These are phyloP conservation scores for Hirschfeldia incana DNA, from an alignment of 345 rosid genomes.

Conservation along the genomic window DNA sequence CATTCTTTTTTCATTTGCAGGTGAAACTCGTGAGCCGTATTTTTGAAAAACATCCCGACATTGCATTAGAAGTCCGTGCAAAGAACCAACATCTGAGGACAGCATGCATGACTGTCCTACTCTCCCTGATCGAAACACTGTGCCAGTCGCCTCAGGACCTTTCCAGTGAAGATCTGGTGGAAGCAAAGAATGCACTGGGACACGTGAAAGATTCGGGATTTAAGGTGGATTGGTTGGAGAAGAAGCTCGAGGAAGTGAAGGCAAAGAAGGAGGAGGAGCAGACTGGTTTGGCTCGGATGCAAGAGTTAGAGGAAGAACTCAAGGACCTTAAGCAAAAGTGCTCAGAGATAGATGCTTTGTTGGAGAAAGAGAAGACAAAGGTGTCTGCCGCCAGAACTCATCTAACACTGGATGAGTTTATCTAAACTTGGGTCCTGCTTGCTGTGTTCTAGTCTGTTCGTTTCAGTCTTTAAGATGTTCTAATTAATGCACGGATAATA, in stretches of 20 bases:
- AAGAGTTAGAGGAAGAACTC: background rate
- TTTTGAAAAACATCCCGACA: background rate
- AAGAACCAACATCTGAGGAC: background rate
- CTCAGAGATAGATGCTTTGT: background rate
- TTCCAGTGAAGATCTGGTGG: constrained; percentile 5
- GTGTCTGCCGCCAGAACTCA: background rate
- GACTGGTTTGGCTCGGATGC: background rate
- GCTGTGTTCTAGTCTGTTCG: background rate
- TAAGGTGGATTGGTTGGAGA: constrained; percentile 24
- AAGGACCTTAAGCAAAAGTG: background rate
- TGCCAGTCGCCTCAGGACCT: background rate
- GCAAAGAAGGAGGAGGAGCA: constrained; percentile 2
- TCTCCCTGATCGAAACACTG: background rate
- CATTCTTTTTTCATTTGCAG: background rate
- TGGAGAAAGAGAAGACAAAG: background rate
- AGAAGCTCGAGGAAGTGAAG: constrained; percentile 3
- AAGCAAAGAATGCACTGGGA: background rate
- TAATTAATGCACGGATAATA: too few relatives aligned
- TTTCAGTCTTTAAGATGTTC: background rate
- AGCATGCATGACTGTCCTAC: background rate
- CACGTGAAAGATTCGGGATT: background rate
- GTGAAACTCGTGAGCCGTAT: background rate
- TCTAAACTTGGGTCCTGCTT: background rate
- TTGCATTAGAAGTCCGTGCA: background rate
- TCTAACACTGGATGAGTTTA: background rate